Evolutionary conservation across 2,329 filamentous ascomycete species (phyloP).

Genomic region (Pseudomassariella vexata): DNA sequence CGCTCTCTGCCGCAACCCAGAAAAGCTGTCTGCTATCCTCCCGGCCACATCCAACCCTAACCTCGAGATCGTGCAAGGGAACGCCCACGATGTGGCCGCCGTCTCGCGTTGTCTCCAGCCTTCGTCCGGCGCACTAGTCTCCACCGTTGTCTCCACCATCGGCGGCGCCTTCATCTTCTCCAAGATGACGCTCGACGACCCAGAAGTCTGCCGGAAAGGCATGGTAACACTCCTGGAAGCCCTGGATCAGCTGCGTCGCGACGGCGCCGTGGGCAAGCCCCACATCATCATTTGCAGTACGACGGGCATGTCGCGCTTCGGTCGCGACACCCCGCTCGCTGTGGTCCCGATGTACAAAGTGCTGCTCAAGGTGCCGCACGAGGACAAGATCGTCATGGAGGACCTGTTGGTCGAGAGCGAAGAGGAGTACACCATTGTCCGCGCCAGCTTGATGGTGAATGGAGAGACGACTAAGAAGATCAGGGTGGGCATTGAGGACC

Average conservation of each 20-base stretch:
- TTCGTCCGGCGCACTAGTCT: slow-evolving; percentile 29
- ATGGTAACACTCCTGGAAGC: slow-evolving; percentile 35
- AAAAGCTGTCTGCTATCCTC: slow-evolving; percentile 37
- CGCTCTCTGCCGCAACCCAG: slow-evolving; percentile 43
- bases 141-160: slow-evolving; percentile 42
- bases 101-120: slow-evolving; percentile 31
- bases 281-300: slow-evolving; percentile 32
- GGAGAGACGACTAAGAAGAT: slow-evolving; percentile 21
- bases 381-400: slow-evolving; percentile 45
- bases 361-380: slow-evolving; percentile 34
- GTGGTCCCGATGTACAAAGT: slow-evolving; percentile 37
- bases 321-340: slow-evolving; percentile 36
- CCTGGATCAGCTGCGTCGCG: slow-evolving; percentile 22
- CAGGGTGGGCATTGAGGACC: slow-evolving; percentile 34
- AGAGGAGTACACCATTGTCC: slow-evolving; percentile 31
- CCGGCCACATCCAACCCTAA: slow-evolving; percentile 23
- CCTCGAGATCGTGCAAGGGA: slow-evolving; percentile 39
- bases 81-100: slow-evolving; percentile 34
- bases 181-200: slow-evolving; percentile 35
- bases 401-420: slow-evolving; percentile 16
- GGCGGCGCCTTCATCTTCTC: slow-evolving; percentile 30
- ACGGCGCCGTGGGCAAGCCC: slow-evolving; percentile 23
- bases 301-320: slow-evolving; percentile 33
- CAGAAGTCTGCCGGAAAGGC: slow-evolving; percentile 40
- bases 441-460: slow-evolving; percentile 30